Evolutionary conservation across 768 basidiomycete species (phyloP), one percentile per base, ranked within the genome.

Genomic region (Boletus fagicola): DNA sequence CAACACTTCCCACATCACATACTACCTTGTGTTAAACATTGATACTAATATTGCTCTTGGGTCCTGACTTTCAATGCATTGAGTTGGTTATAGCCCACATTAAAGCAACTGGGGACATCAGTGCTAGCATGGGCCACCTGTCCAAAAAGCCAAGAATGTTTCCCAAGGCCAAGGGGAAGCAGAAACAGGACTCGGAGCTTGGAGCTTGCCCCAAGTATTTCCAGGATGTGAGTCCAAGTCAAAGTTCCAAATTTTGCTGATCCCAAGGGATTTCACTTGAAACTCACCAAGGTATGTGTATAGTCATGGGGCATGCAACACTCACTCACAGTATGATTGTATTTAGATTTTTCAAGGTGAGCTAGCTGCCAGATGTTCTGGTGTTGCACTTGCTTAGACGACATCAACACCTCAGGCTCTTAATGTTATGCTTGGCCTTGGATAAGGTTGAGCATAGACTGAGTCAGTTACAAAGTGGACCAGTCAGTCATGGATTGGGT

Each of bases 201-300:
- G 26, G n/a, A n/a, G 26, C 26, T 26, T 26, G 26, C 2, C 26
- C 4, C 26, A 4, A 26, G 26, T 26, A 26, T 26, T 26, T 26
- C 26, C 26, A 26, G 26, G 26, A 26, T 26, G 26, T 26, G 49
- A 58, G 69, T 65, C 13, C n/a, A n/a, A 38, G 11, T 31, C 3
- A 8, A 28, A 31, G 4, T 36, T 13, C n/a, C 36, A 12, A n/a
- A n/a, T 39, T 31, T 44, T 36, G 10, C 45, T 57, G n/a, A 59
- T 46, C 39, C 36, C 49, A 26, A 59, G 33, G 36, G 16, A 28
- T 45, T 47, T 28, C 57, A 7, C 39, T 63, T 9, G 30, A 62
- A 85, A 86, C 73, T 86, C 38, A 83, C 80, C 71, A 89, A 87
- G 78, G 87, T 86, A 64, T 52, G 36, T 38, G 71, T 20, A 24